Percentiles rank a stretch among this genome's conserved stretches.
phyloP scores from a whole-genome alignment of 2,329 filamentous ascomycete genomes.

The Scolecobasidium constrictum region DNA sequence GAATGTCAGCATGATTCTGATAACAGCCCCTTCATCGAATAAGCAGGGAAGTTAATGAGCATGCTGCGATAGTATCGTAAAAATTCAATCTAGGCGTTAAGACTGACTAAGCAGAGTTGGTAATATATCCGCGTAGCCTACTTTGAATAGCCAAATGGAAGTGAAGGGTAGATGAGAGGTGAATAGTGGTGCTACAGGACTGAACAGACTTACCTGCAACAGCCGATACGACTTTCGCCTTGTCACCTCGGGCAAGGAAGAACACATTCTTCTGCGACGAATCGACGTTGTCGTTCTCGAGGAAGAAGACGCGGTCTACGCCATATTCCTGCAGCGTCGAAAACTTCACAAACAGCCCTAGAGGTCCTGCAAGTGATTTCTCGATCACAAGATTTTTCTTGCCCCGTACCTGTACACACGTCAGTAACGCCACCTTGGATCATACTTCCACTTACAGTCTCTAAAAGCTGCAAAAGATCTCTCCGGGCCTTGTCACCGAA shows the following conservation, averaged over 20 bases:
- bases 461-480: slow-evolving; percentile 80
- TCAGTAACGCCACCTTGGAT: slow-evolving; percentile 5
- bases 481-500: slow-evolving; percentile 74
- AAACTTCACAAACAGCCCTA: slow-evolving; percentile 89
- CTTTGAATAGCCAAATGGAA: slow-evolving; percentile 46
- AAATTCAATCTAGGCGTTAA: slow-evolving; percentile 40
- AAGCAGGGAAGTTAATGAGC: slow-evolving; percentile 19
- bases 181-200: too few relatives aligned
- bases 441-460: slow-evolving; percentile 64
- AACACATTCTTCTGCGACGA: slow-evolving; percentile 90
- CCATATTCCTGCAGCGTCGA: slow-evolving; percentile 94
- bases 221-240: slow-evolving; percentile 67
- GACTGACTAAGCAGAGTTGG: slow-evolving; percentile 47
- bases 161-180: neutral
- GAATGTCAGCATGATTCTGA: slow-evolving; percentile 37
- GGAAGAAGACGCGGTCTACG: slow-evolving; percentile 92
- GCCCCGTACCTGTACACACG: slow-evolving; percentile 64
- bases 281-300: slow-evolving; percentile 93
- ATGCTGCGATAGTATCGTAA: slow-evolving; percentile 11
- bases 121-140: slow-evolving; percentile 45
- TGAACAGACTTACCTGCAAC: slow-evolving; percentile 64
- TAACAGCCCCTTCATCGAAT: slow-evolving; percentile 6
- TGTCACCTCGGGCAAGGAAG: slow-evolving; percentile 86
- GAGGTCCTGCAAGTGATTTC: slow-evolving; percentile 75
- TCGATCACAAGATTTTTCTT: slow-evolving; percentile 98